Evolutionary conservation across 176 grass and related monocot species (phyloP).

Genomic region (Eleusine indica): DNA sequence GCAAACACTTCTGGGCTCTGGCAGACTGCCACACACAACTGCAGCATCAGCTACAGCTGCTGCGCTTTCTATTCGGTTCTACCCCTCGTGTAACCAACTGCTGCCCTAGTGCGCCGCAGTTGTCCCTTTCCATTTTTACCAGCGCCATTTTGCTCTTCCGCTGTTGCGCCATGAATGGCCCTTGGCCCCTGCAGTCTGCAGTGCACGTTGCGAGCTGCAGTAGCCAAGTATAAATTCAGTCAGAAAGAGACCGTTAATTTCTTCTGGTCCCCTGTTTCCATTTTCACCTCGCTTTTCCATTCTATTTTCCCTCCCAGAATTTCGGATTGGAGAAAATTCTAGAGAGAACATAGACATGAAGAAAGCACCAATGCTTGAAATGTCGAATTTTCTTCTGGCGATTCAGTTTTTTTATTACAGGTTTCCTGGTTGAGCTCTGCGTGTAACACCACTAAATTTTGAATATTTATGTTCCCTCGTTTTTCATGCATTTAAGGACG

Average conservation of each 20-base stretch:
- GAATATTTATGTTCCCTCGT: neutral
- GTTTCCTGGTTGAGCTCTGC: neutral
- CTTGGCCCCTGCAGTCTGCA: neutral
- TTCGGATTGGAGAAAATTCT: neutral
- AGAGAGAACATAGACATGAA: no score
- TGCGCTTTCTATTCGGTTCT: constrained; percentile 24
- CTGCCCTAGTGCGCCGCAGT: neutral
- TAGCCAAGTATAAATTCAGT: constrained; percentile 37
- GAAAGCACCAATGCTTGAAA: neutral
- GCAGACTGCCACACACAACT: neutral
- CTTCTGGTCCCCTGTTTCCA: neutral
- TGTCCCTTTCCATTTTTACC: constrained; percentile 15
- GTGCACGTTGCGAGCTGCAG: constrained; percentile 27
- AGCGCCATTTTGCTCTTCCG: neutral
- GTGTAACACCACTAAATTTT: neutral
- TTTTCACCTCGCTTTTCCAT: neutral
- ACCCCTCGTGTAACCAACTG: neutral
- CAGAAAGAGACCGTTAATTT: constrained; percentile 12
- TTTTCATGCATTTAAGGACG: neutral
- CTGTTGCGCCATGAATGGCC: neutral
- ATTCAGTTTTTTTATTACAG: neutral
- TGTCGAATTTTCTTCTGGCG: neutral
- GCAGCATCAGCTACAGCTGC: neutral
- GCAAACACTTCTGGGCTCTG: neutral
- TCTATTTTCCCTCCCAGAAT: neutral